Evolutionary conservation across 176 grass and related monocot species (phyloP).

Genomic region (Guadua angustifolia): DNA sequence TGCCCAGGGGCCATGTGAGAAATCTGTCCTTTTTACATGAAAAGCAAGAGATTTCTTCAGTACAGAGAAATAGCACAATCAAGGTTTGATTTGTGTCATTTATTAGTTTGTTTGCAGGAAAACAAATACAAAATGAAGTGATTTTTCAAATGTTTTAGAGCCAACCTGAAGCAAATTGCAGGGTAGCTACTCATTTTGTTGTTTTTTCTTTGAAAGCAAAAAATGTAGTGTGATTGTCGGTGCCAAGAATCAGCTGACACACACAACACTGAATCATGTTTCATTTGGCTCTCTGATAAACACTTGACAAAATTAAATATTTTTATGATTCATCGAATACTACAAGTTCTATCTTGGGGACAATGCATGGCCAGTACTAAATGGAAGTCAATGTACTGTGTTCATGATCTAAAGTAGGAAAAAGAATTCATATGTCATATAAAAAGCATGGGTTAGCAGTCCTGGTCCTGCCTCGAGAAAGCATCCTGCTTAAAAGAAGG

Average conservation of each 20-base stretch:
- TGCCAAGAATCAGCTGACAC: constrained; percentile 1
- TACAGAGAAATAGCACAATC: neutral
- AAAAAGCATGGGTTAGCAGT: constrained; percentile 23
- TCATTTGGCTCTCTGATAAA: constrained; percentile 3
- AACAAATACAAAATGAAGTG: neutral
- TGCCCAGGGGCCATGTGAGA: neutral
- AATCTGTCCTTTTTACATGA: neutral
- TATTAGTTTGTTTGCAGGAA: neutral
- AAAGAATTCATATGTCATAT: neutral
- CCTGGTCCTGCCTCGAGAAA: constrained; percentile 16
- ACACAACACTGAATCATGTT: constrained; percentile 22
- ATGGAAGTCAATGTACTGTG: constrained; percentile 41
- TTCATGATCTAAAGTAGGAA: constrained; percentile 34
- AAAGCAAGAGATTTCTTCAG: constrained; percentile 1
- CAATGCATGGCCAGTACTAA: constrained; percentile 18
- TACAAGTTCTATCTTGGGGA: constrained; percentile 38
- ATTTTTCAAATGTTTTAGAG: neutral
- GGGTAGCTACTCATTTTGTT: neutral
- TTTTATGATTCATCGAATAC: constrained; percentile 28
- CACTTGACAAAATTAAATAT: constrained; percentile 39
- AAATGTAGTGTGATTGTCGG: constrained; percentile 2
- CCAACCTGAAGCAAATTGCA: neutral
- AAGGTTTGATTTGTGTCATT: neutral
- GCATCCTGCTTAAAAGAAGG: constrained; percentile 19
- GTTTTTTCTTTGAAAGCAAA: neutral